A percentile compares a stretch with the other conserved stretches of the same genome.
These are phyloP conservation scores for Phaffia rhodozyma DNA, from an alignment of 1,284 basidiomycete species.

Conservation along the genomic window DNA sequence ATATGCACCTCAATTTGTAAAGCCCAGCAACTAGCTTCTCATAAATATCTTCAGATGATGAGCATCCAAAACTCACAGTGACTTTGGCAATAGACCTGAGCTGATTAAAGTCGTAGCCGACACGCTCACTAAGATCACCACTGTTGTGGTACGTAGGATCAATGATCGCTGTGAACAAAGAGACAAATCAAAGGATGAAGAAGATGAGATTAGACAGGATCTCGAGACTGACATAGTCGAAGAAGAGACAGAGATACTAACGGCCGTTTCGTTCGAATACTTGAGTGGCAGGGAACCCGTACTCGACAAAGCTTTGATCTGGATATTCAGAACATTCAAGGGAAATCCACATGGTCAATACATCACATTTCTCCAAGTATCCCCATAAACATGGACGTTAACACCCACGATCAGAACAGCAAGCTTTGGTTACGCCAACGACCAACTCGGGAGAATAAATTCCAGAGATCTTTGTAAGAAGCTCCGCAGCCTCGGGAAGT, in stretches of 20 bases:
- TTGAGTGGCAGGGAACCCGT: slow-evolving; percentile 69
- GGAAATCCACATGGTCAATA: too few species aligned
- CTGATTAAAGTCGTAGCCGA: slow-evolving; percentile 68
- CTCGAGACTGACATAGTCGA: neutral
- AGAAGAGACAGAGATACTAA: neutral
- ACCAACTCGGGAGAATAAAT: neutral
- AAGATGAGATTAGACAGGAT: neutral
- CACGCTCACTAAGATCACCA: slow-evolving; percentile 61
- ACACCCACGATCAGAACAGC: neutral
- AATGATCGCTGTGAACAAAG: neutral
- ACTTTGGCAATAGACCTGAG: slow-evolving; percentile 69
- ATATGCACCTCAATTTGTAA: neutral
- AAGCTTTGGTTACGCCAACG: slow-evolving; percentile 10
- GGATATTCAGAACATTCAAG: too few species aligned
- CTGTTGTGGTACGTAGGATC: slow-evolving; percentile 35
- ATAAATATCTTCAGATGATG: neutral
- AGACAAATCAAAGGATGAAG: neutral
- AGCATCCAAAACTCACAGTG: slow-evolving; percentile 34
- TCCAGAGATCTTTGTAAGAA: neutral
- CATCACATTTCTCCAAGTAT: too few species aligned
- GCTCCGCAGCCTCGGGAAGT: slow-evolving; percentile 55
- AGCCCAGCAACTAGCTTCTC: neutral
- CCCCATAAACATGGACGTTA: too few species aligned
- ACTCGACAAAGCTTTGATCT: slow-evolving; percentile 58
- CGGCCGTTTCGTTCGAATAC: slow-evolving; percentile 12